phyloP scores from a whole-genome alignment of 148 eudicot genomes.

The Oxyria digyna region DNA sequence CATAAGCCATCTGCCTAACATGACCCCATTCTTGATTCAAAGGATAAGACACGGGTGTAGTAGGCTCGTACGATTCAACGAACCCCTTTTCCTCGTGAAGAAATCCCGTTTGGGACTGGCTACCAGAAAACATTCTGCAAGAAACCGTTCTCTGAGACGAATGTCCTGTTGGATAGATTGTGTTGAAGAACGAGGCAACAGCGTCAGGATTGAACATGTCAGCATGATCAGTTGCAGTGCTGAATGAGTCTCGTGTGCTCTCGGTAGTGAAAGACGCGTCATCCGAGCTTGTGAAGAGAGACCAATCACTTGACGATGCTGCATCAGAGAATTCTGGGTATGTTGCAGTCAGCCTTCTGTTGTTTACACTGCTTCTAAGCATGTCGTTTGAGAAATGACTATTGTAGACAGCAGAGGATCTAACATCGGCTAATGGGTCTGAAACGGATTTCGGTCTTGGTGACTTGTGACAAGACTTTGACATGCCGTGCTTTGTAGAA shows the following conservation, averaged over 20 bases:
- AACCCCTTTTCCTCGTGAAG: slow-evolving; percentile 40
- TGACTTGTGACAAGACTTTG: slow-evolving; percentile 22
- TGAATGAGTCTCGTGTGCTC: slow-evolving; percentile 85
- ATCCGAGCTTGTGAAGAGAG: slow-evolving; percentile 91
- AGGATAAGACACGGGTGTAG: slow-evolving; percentile 9
- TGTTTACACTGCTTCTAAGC: slow-evolving; percentile 21
- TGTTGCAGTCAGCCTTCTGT: slow-evolving; percentile 21
- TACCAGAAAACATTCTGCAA: slow-evolving; percentile 51
- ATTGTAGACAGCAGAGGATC: slow-evolving; percentile 7
- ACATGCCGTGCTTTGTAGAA: neutral
- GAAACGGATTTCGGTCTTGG: slow-evolving; percentile 19
- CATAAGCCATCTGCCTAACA: slow-evolving; percentile 13
- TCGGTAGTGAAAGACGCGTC: slow-evolving; percentile 89
- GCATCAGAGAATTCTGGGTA: slow-evolving; percentile 57
- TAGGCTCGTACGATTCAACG: slow-evolving; percentile 21
- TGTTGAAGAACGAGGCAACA: slow-evolving; percentile 39
- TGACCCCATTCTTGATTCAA: slow-evolving; percentile 7
- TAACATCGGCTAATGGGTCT: slow-evolving; percentile 15
- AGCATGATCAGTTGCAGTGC: slow-evolving; percentile 39
- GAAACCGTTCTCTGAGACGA: slow-evolving; percentile 44
- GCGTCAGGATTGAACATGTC: slow-evolving; percentile 45
- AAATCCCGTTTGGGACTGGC: slow-evolving; percentile 39
- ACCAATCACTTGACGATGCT: slow-evolving; percentile 67
- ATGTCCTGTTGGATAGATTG: slow-evolving; percentile 23
- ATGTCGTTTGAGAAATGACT: slow-evolving; percentile 13